Evolutionary conservation across 2,329 filamentous ascomycete genomes (phyloP).

Genomic region (Cordyceps tenuipes): DNA sequence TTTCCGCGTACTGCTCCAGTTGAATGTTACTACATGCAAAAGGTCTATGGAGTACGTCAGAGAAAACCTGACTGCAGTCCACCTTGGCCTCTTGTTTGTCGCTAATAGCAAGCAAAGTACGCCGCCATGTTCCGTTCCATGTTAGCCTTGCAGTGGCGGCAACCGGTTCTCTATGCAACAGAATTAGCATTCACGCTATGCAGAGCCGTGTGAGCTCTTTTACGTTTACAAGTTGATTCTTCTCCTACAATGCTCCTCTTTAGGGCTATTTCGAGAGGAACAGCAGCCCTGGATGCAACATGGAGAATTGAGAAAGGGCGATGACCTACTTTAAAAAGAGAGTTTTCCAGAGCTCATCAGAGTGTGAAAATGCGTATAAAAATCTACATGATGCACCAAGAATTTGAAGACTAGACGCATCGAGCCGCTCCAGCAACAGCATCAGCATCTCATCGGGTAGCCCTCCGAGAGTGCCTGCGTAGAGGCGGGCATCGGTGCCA

Average conservation of each 20-base stretch:
- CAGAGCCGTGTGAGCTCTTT: not conserved
- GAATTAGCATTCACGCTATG: not conserved
- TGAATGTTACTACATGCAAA: constrained; percentile 79
- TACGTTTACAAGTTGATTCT: not conserved
- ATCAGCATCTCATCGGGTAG: constrained; percentile 62
- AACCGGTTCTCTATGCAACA: not conserved
- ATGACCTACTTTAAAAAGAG: constrained; percentile 73
- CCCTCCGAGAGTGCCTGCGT: constrained; percentile 55
- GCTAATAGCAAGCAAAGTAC: constrained; percentile 62
- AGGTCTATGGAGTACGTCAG: constrained; percentile 80
- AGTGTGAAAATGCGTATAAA: constrained; percentile 73
- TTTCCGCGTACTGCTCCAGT: constrained; percentile 55
- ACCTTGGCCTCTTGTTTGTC: constrained; percentile 48
- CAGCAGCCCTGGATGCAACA: not conserved
- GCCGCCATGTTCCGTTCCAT: constrained; percentile 82
- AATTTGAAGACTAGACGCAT: constrained; percentile 50
- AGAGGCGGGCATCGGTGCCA: constrained; percentile 56
- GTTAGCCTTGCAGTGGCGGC: constrained; percentile 11
- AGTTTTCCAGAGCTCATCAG: constrained; percentile 83
- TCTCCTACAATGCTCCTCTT: not conserved
- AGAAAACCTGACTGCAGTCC: constrained; percentile 73
- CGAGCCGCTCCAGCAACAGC: constrained; percentile 66
- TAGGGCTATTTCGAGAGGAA: not conserved
- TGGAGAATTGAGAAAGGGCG: not conserved
- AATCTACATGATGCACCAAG: constrained; percentile 77